phyloP scores from a whole-genome alignment of 306 rosid species.

The Canavalia gladiata region DNA sequence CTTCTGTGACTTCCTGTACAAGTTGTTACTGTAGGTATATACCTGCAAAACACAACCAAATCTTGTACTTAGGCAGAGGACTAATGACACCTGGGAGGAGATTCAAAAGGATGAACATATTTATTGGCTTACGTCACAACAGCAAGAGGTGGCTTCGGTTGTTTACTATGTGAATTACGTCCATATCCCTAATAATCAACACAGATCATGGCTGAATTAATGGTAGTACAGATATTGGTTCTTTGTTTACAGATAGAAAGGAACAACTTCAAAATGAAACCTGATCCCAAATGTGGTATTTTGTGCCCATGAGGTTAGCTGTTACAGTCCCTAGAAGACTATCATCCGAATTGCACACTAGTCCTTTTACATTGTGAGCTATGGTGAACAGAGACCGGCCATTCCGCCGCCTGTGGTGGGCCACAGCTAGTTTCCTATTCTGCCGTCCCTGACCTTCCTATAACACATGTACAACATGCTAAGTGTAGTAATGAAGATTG shows the following conservation, averaged over 20 bases:
- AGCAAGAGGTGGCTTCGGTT: constrained; percentile 71
- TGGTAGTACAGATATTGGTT: background rate
- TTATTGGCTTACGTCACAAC: constrained; percentile 64
- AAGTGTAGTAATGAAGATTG: background rate
- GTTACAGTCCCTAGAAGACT: constrained; percentile 76
- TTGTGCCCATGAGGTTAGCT: constrained; percentile 88
- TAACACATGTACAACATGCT: background rate
- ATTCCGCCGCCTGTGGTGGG: constrained; percentile 66
- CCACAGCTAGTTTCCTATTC: constrained; percentile 89
- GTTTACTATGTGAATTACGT: constrained; percentile 48
- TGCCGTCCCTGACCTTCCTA: constrained; percentile 95
- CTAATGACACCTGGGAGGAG: background rate
- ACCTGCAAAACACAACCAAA: constrained; percentile 58
- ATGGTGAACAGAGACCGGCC: constrained; percentile 72
- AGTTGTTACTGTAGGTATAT: constrained; percentile 73
- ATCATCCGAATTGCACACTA: constrained; percentile 65
- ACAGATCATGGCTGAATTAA: background rate
- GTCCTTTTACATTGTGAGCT: constrained; percentile 75
- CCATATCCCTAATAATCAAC: constrained; percentile 58
- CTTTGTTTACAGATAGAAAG: background rate
- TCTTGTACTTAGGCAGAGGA: background rate
- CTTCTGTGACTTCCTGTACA: constrained; percentile 90
- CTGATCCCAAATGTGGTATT: constrained; percentile 87
- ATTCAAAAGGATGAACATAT: constrained; percentile 1
- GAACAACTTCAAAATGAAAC: constrained; percentile 43